Evolutionary conservation across 495 filamentous ascomycete species (phyloP).

Genomic region (Podospora bellae-mahoneyi): DNA sequence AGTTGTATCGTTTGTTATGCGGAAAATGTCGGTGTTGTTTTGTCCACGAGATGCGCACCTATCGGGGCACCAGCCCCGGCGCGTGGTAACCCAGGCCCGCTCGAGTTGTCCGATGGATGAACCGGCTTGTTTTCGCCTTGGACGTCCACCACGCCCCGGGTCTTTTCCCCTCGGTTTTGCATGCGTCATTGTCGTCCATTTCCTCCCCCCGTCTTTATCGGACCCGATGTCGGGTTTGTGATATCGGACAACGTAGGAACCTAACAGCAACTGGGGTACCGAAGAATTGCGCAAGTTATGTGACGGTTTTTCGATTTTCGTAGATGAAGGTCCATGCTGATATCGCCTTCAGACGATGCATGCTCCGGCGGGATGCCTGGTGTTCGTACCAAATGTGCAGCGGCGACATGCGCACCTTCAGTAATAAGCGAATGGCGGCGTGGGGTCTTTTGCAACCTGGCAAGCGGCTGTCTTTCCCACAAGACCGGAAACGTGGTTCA

Average conservation of each 20-base stretch:
- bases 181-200: neutral
- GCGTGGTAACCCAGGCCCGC: neutral
- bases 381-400: slow-evolving; percentile 18
- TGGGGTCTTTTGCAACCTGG: slow-evolving; percentile 17
- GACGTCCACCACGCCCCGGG: neutral
- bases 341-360: neutral
- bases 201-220: neutral
- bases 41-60: neutral
- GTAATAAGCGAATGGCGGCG: slow-evolving; percentile 24
- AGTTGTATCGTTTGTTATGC: neutral
- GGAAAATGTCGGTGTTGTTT: neutral
- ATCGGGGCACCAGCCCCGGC: neutral
- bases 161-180: neutral
- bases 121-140: neutral
- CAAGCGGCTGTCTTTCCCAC: slow-evolving; percentile 21
- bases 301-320: slow-evolving; percentile 6
- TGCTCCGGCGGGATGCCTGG: slow-evolving; percentile 16
- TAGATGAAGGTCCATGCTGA: neutral
- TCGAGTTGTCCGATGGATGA: neutral
- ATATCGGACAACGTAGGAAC: neutral
- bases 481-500: slow-evolving; percentile 28
- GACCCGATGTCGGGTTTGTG: neutral
- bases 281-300: neutral
- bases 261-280: neutral
- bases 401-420: slow-evolving; percentile 21